phyloP scores from a whole-genome alignment of 108 stramenopile species.

The Halocafeteria seosinensis region DNA sequence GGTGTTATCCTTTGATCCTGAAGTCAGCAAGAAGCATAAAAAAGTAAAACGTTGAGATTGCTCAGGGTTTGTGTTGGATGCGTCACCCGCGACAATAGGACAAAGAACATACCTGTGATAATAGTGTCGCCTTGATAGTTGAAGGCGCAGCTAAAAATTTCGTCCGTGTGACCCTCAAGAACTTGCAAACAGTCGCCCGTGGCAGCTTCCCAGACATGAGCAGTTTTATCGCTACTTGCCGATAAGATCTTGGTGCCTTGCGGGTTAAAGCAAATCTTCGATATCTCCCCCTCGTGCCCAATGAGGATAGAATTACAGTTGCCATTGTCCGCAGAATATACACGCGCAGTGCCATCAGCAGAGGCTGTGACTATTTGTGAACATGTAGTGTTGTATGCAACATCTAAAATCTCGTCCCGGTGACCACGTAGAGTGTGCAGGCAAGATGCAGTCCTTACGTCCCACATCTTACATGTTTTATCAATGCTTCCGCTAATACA shows the following conservation, averaged over 20 bases:
- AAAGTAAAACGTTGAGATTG: background rate
- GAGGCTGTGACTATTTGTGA: conserved; percentile 42
- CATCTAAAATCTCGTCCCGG: conserved; percentile 51
- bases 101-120: conserved; percentile 37
- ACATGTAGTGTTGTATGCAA: conserved; percentile 39
- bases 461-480: conserved; percentile 45
- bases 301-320: conserved; percentile 46
- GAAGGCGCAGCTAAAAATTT: conserved; percentile 48
- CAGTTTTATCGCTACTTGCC: conserved; percentile 42
- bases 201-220: conserved; percentile 41
- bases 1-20: conserved; percentile 53
- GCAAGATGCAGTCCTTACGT: conserved; percentile 34
- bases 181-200: conserved; percentile 40
- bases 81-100: too few species aligned
- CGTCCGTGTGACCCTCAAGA: conserved; percentile 48
- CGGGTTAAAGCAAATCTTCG: conserved; percentile 36
- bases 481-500: conserved; percentile 41
- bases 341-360: conserved; percentile 41
- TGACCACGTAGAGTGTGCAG: conserved; percentile 47
- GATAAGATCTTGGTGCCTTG: conserved; percentile 39
- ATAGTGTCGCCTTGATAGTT: conserved; percentile 50
- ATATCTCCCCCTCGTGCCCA: conserved; percentile 51
- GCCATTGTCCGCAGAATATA: conserved; percentile 47
- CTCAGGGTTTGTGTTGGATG: background rate
- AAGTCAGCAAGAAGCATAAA: too few species aligned